Conservation (phyloP, 1,284 basidiomycete genomes). For the Tausonia pullulans region DNA sequence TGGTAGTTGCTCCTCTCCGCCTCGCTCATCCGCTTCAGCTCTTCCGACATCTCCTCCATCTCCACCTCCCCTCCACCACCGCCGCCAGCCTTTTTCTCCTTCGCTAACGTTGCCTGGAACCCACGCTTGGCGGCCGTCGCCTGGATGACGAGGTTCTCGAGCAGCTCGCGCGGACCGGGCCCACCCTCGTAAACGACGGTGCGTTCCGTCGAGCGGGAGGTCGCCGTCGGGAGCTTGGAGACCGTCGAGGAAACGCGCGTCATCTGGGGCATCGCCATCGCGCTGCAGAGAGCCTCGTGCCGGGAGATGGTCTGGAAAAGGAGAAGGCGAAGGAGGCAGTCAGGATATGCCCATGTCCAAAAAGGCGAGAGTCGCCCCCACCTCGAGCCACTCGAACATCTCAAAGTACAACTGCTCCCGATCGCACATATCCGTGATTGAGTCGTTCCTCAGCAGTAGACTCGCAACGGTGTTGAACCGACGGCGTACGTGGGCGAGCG, state of each 20-base stretch:
- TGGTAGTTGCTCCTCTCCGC: constrained; percentile 29
- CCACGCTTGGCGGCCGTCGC: constrained; percentile 76
- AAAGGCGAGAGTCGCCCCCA: constrained; percentile 29
- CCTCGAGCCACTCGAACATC: constrained; percentile 80
- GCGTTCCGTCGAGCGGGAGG: constrained; percentile 49
- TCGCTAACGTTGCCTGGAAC: constrained; percentile 49
- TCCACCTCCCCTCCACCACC: constrained; percentile 30
- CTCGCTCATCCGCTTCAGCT: constrained; percentile 54
- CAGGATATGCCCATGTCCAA: not conserved
- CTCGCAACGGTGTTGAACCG: constrained; percentile 77
- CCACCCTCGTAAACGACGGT: constrained; percentile 77
- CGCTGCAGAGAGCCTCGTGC: constrained; percentile 77
- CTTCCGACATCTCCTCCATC: constrained; percentile 54
- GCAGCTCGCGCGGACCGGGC: constrained; percentile 71
- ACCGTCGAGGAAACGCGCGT: constrained; percentile 47
- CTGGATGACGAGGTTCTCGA: constrained; percentile 80
- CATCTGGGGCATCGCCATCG: constrained; percentile 96
- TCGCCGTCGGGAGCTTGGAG: constrained; percentile 22
- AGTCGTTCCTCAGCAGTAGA: constrained; percentile 74
- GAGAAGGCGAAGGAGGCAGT: not conserved
- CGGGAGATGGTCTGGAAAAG: constrained; percentile 61
- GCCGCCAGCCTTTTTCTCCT: constrained; percentile 25
- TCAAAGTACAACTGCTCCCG: constrained; percentile 75
- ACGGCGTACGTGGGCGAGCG: constrained; percentile 73
- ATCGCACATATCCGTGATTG: constrained; percentile 81